Base-by-base conservation (phyloP, 768 basidiomycete species). In the Boletus edulis region DNA sequence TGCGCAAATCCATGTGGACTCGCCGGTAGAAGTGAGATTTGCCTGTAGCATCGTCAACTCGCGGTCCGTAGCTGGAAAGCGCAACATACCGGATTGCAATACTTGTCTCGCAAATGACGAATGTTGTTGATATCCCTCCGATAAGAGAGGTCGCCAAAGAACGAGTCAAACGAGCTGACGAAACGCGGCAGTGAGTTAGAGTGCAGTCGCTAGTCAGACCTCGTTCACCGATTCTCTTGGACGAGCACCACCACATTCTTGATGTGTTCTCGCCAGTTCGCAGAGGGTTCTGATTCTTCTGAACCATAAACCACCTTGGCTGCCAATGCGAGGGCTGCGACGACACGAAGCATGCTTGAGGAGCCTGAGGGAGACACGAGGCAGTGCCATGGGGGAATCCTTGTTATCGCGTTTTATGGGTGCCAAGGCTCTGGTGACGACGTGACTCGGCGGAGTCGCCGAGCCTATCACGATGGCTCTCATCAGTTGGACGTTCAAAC, bases 91-190 rank as follows among this genome's bases (percentile, higher is more conserved):
- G 60, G 60, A 27, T 66, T 67, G 42, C 66, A 67, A 43, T 62
- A 67, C n/a, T 49, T 56, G 38, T 11, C 18, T 5, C 41, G 51
- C 42, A 60, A 18, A 38, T 65, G n/a, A n/a, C 66, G 66, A 11
- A 67, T 42, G 46, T 66, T 66, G 42, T 67, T 24, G 38, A 66
- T 56, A 20, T 66, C 65, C 20, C 17, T 34, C 10, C 65, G 60
- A 41, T 62, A 67, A 2, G 66, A 67, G 46, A 66, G 66, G 20
- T 66, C 62, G 12, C 65, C 65, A 49, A 65, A 67, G 52, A 65
- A 58, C 27, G 54, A 62, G 54, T 67, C 65, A 22, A 67, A 66
- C 7, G 65, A 67, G 2, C 65, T 66, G 37, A 38, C 5, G 9
- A 29, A 18, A 38, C n/a, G 2, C 11, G 9, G 41, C 2, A 4